These are phyloP conservation scores for Exophiala spinifera DNA, from an alignment of 2,329 filamentous ascomycete species.

Conservation along the genomic window DNA sequence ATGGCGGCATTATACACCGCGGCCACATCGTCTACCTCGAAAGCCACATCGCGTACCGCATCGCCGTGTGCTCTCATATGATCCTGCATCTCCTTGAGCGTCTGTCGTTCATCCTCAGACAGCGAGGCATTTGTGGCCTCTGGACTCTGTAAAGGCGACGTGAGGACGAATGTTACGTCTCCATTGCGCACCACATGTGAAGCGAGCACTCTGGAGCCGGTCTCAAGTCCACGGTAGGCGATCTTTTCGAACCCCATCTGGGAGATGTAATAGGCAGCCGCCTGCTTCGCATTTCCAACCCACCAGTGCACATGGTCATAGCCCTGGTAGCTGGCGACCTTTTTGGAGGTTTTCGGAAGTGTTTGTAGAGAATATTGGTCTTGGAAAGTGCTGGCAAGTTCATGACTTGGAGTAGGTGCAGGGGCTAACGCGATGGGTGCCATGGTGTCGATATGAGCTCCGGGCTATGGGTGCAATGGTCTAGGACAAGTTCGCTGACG, in stretches of 20 bases:
- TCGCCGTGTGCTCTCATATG: conserved; percentile 88
- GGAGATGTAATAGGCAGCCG: conserved; percentile 80
- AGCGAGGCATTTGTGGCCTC: conserved; percentile 56
- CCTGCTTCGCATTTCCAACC: conserved; percentile 95
- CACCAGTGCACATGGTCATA: conserved; percentile 96
- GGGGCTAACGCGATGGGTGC: conserved; percentile 22
- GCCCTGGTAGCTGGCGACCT: conserved; percentile 59
- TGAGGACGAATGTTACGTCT: conserved; percentile 76
- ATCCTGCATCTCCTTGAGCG: conserved; percentile 71
- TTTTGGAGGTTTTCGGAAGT: conserved; percentile 15
- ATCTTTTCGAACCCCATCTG: conserved; percentile 81
- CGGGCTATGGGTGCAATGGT: neutral
- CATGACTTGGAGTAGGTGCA: conserved; percentile 12
- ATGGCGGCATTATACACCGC: conserved; percentile 75
- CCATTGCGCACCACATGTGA: conserved; percentile 81
- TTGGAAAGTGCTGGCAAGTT: conserved; percentile 8
- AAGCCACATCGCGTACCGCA: conserved; percentile 91
- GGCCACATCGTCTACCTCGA: conserved; percentile 86
- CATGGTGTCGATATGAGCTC: conserved; percentile 8
- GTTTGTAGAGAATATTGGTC: neutral
- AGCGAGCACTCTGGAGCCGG: conserved; percentile 73
- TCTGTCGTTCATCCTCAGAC: conserved; percentile 55
- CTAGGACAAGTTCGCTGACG: neutral
- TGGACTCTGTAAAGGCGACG: conserved; percentile 69
- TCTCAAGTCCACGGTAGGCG: conserved; percentile 86